Conservation (phyloP, 2,329 filamentous ascomycete species). For the Penicillium sp. region DNA sequence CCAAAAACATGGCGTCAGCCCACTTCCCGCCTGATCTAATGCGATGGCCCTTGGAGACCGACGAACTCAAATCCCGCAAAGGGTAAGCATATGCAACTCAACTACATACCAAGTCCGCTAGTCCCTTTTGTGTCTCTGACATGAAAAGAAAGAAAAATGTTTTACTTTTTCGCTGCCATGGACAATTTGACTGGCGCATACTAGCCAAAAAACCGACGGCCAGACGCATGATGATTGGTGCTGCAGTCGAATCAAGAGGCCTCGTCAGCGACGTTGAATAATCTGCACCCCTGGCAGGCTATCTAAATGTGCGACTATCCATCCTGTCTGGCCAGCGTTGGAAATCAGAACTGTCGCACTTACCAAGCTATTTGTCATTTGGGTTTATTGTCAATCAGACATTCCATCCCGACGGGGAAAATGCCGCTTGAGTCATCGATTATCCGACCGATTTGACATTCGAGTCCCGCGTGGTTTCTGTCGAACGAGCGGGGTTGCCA, state of each 20-base stretch:
- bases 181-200: slow-evolving; percentile 25
- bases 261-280: slow-evolving; percentile 10
- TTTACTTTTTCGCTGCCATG: slow-evolving; percentile 6
- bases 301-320: neutral
- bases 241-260: slow-evolving; percentile 22
- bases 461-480: slow-evolving; percentile 25
- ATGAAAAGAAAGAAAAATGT: neutral
- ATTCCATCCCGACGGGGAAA: slow-evolving; percentile 8
- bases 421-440: neutral
- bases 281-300: slow-evolving; percentile 10
- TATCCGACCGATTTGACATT: slow-evolving; percentile 22
- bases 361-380: slow-evolving; percentile 19
- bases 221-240: slow-evolving; percentile 24
- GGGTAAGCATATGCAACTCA: slow-evolving; percentile 13
- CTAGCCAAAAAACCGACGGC: slow-evolving; percentile 19
- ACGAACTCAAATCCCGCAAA: slow-evolving; percentile 2
- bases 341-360: neutral
- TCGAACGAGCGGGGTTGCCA: slow-evolving; percentile 26
- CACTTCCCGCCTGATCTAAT: slow-evolving; percentile 17
- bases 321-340: neutral
- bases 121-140: neutral
- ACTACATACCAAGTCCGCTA: neutral
- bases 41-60: slow-evolving; percentile 6
- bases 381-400: slow-evolving; percentile 18
- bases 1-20: slow-evolving; percentile 21